Evolutionary conservation across 116 monocot species (phyloP).

Genomic region (Phalaenopsis hybrid): DNA sequence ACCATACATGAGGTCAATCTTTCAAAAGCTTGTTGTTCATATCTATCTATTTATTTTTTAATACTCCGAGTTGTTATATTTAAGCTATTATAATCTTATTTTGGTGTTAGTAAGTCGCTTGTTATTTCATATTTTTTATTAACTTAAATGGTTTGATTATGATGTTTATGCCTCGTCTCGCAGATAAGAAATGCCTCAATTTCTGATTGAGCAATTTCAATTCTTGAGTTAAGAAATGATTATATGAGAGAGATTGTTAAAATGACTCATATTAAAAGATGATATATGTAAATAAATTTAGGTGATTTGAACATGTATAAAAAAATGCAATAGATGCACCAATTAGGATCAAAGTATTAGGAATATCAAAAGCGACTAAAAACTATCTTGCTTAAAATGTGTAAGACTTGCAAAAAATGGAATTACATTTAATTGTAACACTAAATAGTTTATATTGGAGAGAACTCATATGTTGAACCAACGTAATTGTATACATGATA

Average conservation of each 20-base stretch:
- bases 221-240: neutral
- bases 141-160: no score
- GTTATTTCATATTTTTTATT: no score
- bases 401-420: neutral
- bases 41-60: no score
- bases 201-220: no score
- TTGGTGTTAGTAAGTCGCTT: no score
- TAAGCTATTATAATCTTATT: no score
- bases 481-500: neutral
- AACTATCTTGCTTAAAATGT: neutral
- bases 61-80: no score
- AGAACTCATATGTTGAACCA: neutral
- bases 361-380: neutral
- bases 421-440: neutral
- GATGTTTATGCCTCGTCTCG: no score
- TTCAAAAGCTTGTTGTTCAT: no score
- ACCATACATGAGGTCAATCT: no score
- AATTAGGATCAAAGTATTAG: neutral
- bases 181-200: no score
- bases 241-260: neutral
- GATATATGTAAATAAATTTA: neutral
- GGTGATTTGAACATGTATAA: neutral
- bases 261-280: neutral
- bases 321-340: neutral
- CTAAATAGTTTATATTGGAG: neutral